Base-by-base conservation (phyloP, 169 alveolate genomes). In the Cryptosporidium andersoni region DNA sequence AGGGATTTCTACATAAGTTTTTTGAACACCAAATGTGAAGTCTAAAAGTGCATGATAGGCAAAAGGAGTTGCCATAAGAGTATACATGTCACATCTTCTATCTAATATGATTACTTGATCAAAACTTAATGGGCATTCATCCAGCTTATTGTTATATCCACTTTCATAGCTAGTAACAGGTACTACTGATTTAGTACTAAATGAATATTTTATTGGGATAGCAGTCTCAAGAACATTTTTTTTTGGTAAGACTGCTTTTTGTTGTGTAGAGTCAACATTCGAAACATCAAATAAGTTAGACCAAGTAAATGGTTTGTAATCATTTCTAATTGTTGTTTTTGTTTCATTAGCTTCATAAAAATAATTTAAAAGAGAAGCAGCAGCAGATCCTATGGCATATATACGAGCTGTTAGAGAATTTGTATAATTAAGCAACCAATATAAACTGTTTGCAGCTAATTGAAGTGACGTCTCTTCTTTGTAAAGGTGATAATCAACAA, bases 31-130 rank as follows among this genome's bases (percentile, higher is more conserved):
- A 51, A 91, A 82, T 36, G 89, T 64, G 56, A 66, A 80, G 74
- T 93, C 95, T 4, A 93, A 68, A 43, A 93, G 49, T 14, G 94
- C 95, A 65, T 93, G 94, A 65, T 93, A 93, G 4, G 95, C 90
- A 64, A 93, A 93, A 40, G 94, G 93, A 3, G 95, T 88, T 53
- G 91, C 81, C 55, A 93, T 81, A 2, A 94, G 95, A 37, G 95
- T 91, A 2, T 90, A 65, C 81, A 93, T 81, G 51, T 93, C 95
- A 5, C 90, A 89, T 43, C 89, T 88, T 45, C 95, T 68, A 45
- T 93, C 95, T 3, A 93, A 82, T 36, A 93, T 65, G 12, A 92
- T 88, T 12, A 90, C 68, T 42, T 74, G 51, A 9, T 74, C 85
- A 42, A 74, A 74, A 16, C 58, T 11, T 37, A 74, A 25, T 4